phyloP scores from a whole-genome alignment of 1,284 basidiomycete genomes.

The Neotropicomus parvogracilis region DNA sequence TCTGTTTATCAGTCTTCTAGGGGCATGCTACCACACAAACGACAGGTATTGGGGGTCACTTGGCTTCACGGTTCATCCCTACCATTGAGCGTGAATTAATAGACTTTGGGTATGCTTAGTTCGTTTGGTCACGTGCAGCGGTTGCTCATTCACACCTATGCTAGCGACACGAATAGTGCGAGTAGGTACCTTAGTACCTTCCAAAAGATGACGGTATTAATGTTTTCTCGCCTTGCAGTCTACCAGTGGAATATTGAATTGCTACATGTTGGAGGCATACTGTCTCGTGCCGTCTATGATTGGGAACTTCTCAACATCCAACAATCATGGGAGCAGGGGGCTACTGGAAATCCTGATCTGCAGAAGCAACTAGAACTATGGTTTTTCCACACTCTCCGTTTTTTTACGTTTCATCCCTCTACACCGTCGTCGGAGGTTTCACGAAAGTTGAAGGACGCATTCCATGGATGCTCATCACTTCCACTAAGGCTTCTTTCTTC shows the following conservation, averaged over 20 bases:
- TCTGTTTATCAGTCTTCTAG: neutral
- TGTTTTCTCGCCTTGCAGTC: neutral
- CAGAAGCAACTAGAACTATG: neutral
- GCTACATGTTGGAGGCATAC: conserved; percentile 3
- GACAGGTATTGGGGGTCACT: conserved; percentile 3
- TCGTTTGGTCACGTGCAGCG: neutral
- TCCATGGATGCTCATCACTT: conserved; percentile 62
- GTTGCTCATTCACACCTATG: neutral
- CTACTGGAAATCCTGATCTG: neutral
- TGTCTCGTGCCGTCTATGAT: conserved; percentile 3
- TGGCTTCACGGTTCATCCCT: conserved; percentile 8
- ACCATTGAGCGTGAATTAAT: conserved; percentile 6
- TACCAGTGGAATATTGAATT: conserved; percentile 31
- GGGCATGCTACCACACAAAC: conserved; percentile 8
- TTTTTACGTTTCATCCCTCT: conserved; percentile 3
- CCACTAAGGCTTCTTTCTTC: conserved; percentile 77
- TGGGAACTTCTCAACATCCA: conserved; percentile 1
- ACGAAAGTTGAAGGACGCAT: conserved; percentile 66
- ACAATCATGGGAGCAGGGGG: neutral
- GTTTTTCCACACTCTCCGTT: conserved; percentile 4
- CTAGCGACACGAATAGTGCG: neutral
- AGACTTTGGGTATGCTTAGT: conserved; percentile 1
- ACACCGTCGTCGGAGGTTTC: conserved; percentile 32
- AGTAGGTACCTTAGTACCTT: neutral
- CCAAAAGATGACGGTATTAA: neutral